Percentiles rank a stretch among this genome's conserved stretches.
These are phyloP conservation scores for Reticulascus tulasneorum DNA, from an alignment of 2,329 filamentous ascomycete species.

Conservation along the genomic window DNA sequence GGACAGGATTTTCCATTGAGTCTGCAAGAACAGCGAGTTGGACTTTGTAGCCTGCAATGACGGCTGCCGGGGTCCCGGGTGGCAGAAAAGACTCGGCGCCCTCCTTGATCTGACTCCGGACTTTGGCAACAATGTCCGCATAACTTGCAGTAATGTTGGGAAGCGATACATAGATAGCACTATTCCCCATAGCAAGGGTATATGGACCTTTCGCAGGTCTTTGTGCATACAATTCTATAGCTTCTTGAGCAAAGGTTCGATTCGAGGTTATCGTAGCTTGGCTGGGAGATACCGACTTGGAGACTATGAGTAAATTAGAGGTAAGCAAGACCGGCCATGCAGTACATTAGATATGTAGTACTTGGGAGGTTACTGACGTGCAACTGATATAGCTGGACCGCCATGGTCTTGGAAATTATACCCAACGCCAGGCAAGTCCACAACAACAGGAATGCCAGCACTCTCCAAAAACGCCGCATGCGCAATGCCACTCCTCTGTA, in stretches of 20 bases:
- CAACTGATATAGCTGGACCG: no score
- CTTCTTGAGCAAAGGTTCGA: conserved; percentile 26
- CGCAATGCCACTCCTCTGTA: conserved; percentile 48
- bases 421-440: conserved; percentile 45
- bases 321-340: no score
- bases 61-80: conserved; percentile 12
- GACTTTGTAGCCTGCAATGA: conserved; percentile 20
- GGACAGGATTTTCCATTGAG: conserved; percentile 22
- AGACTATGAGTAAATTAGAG: no score
- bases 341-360: no score
- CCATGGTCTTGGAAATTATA: conserved; percentile 43
- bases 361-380: no score
- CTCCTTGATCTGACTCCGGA: conserved; percentile 20
- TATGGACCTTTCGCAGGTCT: conserved; percentile 30
- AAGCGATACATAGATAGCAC: conserved; percentile 24
- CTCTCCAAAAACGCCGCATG: conserved; percentile 34
- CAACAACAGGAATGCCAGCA: conserved; percentile 39
- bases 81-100: conserved; percentile 17
- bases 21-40: conserved; percentile 21
- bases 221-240: conserved; percentile 24
- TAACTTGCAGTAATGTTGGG: conserved; percentile 18
- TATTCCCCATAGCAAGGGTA: conserved; percentile 29
- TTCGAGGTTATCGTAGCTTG: no score
- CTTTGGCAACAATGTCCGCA: conserved; percentile 17
- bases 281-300: no score